Evolutionary conservation across 2,329 filamentous ascomycete species (phyloP).

Genomic region (Metarhizium guizhouense): DNA sequence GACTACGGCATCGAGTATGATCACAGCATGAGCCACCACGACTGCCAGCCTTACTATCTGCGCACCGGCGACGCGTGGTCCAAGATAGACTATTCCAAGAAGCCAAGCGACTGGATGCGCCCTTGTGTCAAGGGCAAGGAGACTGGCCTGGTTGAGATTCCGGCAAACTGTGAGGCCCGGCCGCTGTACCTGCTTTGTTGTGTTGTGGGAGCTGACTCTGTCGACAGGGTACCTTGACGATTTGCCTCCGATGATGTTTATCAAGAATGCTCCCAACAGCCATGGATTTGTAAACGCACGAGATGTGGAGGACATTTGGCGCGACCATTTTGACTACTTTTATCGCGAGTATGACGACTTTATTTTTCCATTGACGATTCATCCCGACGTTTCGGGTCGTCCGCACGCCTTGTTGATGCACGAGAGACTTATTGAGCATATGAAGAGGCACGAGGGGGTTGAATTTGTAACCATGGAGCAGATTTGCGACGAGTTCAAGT

Average conservation of each 20-base stretch:
- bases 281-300: constrained; percentile 49
- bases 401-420: constrained; percentile 69
- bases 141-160: constrained; percentile 57
- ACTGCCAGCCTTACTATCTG: constrained; percentile 55
- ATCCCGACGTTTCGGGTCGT: constrained; percentile 63
- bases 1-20: constrained; percentile 63
- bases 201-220: constrained; percentile 21
- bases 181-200: neutral
- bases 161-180: constrained; percentile 28
- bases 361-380: constrained; percentile 68
- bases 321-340: constrained; percentile 63
- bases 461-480: constrained; percentile 63
- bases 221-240: constrained; percentile 44
- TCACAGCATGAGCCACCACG: constrained; percentile 56
- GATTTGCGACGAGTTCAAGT: constrained; percentile 67
- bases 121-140: constrained; percentile 47
- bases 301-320: constrained; percentile 56
- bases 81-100: constrained; percentile 58
- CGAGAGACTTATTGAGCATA: constrained; percentile 56
- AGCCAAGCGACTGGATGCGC: constrained; percentile 58
- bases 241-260: constrained; percentile 63
- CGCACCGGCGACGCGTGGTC: constrained; percentile 56
- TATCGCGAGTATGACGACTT: constrained; percentile 72
- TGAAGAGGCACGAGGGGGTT: constrained; percentile 51
- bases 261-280: constrained; percentile 55